phyloP scores from a whole-genome alignment of 2,329 filamentous ascomycete genomes.

The Fusarium virguliforme region DNA sequence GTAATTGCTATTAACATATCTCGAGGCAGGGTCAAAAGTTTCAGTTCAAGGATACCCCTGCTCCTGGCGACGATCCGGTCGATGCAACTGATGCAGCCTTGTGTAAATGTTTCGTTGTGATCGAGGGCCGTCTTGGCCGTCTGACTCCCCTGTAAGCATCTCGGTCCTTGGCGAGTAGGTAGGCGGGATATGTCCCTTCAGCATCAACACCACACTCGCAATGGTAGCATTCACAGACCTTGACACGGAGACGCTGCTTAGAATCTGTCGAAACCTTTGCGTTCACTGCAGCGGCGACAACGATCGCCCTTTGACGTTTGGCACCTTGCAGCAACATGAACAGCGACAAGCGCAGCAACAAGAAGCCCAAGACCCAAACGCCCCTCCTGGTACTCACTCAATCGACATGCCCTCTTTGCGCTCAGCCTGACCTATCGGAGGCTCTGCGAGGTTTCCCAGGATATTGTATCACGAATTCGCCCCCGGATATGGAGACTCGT shows the following conservation, averaged over 20 bases:
- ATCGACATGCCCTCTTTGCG: background rate
- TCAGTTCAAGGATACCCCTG: slow-evolving; percentile 16
- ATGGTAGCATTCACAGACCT: background rate
- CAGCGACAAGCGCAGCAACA: background rate
- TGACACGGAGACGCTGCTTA: background rate
- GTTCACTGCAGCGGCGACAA: background rate
- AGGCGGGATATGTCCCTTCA: background rate
- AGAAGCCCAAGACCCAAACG: background rate
- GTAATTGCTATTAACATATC: slow-evolving; percentile 34
- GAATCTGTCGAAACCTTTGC: background rate
- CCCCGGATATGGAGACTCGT: slow-evolving; percentile 1
- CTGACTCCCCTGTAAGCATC: background rate
- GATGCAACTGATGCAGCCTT: background rate
- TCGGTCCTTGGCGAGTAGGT: background rate
- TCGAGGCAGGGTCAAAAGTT: slow-evolving; percentile 36
- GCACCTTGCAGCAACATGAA: background rate
- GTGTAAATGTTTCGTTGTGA: background rate
- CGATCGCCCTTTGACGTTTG: background rate
- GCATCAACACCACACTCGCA: slow-evolving; percentile 7
- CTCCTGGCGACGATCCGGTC: slow-evolving; percentile 7
- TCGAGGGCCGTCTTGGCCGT: background rate
- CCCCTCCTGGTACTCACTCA: background rate
- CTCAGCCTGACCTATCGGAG: slow-evolving; percentile 2
- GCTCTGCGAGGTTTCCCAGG: background rate
- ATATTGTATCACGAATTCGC: background rate